Evolutionary conservation across 331 rosid genomes (phyloP), one percentile per base, ranked within the genome.

Genomic region (Quercus lobata): DNA sequence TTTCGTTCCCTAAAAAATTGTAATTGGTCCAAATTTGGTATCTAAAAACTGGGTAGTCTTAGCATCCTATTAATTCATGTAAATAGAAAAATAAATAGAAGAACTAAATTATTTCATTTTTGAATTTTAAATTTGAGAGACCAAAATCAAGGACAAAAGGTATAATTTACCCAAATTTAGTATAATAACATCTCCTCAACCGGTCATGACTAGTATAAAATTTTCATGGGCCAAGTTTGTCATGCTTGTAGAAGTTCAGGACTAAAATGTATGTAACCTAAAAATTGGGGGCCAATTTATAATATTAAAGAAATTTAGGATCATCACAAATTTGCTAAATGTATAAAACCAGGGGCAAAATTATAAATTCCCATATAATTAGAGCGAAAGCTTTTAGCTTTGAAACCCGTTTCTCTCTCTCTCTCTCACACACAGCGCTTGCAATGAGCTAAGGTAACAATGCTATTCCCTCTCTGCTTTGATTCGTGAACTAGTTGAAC

Each of bases 381-480:
- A 71, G 80, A 76, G 71, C 81, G 78, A 71, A 71, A 55, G 81
- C 46, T 21, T 62, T 16, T 5, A 32, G 83, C 83, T 76, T 79
- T 70, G 78, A 75, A 83, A 75, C 81, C 73, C 77, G 63, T 32
- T 35, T 68, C 41, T 41, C 53, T 46, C 24, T 53, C 27, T 37
- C 35, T 30, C 22, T n/a, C 21, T 41, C 49, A 2, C 5, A 9
- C 24, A 52, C 44, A 72, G 53, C 79, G 84, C 57, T 78, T 76
- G 75, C 84, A 35, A 73, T 73, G 76, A 76, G 84, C 82, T 72
- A 65, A 73, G 87, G 84, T 84, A 80, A 66, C 53, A 17, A 69
- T 57, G 75, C 72, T 34, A 46, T 27, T 71, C 74, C 34, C n/a
- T 69, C 69, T 72, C 35, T n/a, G 54, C 60, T 70, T 73, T 34